Conservation (phyloP, 2,329 filamentous ascomycete genomes). For the Byssoonygena ceratinophila region DNA sequence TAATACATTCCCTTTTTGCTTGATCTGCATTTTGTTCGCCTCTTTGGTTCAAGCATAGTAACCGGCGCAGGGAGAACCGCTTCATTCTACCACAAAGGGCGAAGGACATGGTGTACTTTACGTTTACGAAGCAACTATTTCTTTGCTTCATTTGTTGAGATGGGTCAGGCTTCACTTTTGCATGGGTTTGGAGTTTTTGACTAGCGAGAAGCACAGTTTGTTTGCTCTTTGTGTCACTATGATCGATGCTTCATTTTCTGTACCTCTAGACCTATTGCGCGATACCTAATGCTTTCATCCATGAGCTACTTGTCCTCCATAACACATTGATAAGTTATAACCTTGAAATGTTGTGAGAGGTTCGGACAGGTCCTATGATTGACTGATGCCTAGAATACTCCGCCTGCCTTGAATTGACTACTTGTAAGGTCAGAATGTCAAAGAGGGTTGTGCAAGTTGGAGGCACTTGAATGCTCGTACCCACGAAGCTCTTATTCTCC, state of each 20-base stretch:
- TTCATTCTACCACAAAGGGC: neutral
- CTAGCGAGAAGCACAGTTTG: neutral
- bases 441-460: too few species aligned
- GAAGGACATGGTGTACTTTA: neutral
- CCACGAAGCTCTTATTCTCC: too few species aligned
- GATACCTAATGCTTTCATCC: neutral
- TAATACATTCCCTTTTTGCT: too few species aligned
- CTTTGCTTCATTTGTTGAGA: neutral
- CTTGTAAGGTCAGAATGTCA: too few species aligned
- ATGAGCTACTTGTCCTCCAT: neutral
- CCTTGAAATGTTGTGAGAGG: neutral
- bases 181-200: neutral
- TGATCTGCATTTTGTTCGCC: too few species aligned
- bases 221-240: constrained; percentile 5
- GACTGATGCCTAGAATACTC: neutral
- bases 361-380: neutral
- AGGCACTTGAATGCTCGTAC: too few species aligned
- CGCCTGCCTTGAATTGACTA: too few species aligned
- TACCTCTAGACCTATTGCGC: neutral
- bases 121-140: neutral
- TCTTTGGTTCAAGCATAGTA: too few species aligned
- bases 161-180: neutral
- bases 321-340: neutral
- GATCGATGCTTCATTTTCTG: neutral
- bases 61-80: neutral